phyloP scores from a whole-genome alignment of 106 monocot species.

The Acorus calamus region DNA sequence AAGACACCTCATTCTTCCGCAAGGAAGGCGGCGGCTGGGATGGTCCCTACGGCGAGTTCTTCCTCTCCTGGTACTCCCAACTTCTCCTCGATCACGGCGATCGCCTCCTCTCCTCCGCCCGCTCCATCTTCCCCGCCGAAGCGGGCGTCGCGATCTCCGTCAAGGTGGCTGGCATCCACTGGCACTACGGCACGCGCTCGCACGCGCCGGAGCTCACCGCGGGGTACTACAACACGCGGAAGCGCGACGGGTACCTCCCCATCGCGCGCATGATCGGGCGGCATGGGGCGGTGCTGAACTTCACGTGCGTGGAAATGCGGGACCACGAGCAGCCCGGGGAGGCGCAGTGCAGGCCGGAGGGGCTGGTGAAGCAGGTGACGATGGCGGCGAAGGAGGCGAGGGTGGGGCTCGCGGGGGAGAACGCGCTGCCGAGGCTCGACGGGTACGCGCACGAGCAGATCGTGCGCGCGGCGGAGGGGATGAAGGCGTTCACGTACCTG shows the following conservation, averaged over 20 bases:
- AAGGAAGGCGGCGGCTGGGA: slow-evolving; percentile 75
- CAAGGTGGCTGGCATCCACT: slow-evolving; percentile 90
- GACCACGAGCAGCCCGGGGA: slow-evolving; percentile 78
- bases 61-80: slow-evolving; percentile 85
- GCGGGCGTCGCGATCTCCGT: slow-evolving; percentile 56
- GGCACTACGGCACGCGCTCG: slow-evolving; percentile 87
- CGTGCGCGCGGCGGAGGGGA: slow-evolving; percentile 27
- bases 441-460: slow-evolving; percentile 62
- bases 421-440: slow-evolving; percentile 74
- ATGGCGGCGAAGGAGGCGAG: slow-evolving; percentile 42
- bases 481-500: slow-evolving; percentile 80
- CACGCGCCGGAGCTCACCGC: slow-evolving; percentile 90
- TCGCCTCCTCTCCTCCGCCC: slow-evolving; percentile 42
- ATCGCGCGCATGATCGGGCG: slow-evolving; percentile 61
- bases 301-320: slow-evolving; percentile 86
- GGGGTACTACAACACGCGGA: slow-evolving; percentile 84
- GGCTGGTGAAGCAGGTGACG: slow-evolving; percentile 63
- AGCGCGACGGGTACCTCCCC: slow-evolving; percentile 65
- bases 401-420: slow-evolving; percentile 76
- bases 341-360: slow-evolving; percentile 70
- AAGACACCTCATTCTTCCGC: slow-evolving; percentile 76
- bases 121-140: slow-evolving; percentile 23
- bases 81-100: slow-evolving; percentile 72
- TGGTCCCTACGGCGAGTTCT: slow-evolving; percentile 66
- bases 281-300: slow-evolving; percentile 78